phyloP scores from a whole-genome alignment of 768 basidiomycete species.

The Suillus subluteus region DNA sequence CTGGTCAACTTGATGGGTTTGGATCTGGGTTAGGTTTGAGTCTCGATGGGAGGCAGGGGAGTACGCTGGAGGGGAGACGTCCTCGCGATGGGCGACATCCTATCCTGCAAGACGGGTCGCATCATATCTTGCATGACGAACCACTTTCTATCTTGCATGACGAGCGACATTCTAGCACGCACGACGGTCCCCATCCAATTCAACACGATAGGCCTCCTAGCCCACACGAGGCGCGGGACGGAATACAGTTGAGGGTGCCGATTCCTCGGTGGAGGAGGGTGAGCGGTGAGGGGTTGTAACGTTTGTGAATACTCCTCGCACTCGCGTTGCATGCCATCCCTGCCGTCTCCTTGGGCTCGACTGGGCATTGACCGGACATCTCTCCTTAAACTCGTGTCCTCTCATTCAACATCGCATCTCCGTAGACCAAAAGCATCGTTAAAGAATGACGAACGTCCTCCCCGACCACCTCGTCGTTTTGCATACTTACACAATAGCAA shows the following conservation, averaged over 20 bases:
- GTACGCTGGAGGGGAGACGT: not conserved
- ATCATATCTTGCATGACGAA: not conserved
- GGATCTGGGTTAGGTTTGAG: not conserved
- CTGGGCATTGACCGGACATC: not conserved
- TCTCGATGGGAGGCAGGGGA: not conserved
- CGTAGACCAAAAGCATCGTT: not conserved
- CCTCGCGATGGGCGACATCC: not conserved
- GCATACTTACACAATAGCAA: not conserved
- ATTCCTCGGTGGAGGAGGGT: slow-evolving; percentile 4
- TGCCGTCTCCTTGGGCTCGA: not conserved
- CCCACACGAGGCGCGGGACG: not conserved
- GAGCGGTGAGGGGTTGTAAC: not conserved
- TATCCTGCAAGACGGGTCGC: not conserved
- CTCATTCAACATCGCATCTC: not conserved
- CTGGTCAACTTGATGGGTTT: not conserved
- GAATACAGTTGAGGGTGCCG: not conserved
- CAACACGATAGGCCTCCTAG: not conserved
- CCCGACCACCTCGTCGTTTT: not conserved
- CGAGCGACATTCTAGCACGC: not conserved
- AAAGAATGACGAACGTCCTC: not conserved
- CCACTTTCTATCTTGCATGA: not conserved
- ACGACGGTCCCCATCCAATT: not conserved
- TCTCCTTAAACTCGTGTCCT: not conserved
- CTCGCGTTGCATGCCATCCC: not conserved
- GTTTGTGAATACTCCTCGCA: too few relatives aligned